phyloP scores from a whole-genome alignment of 805 yeast species.

The Cyberlindnera veronae region DNA sequence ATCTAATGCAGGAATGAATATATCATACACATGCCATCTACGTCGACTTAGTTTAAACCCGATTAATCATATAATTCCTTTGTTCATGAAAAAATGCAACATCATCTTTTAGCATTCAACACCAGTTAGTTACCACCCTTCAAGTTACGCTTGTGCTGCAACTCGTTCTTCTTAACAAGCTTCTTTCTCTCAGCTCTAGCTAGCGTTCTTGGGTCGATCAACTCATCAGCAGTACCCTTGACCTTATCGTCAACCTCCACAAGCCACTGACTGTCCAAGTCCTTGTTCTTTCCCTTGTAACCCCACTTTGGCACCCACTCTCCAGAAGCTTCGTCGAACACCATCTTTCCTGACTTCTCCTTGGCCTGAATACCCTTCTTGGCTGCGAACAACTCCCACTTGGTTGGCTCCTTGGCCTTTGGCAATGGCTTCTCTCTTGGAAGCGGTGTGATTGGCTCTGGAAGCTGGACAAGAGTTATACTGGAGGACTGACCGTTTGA shows the following conservation, averaged over 20 bases:
- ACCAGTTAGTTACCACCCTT: slow-evolving; percentile 23
- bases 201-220: slow-evolving; percentile 84
- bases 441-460: slow-evolving; percentile 73
- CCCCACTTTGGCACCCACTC: slow-evolving; percentile 99
- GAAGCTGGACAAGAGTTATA: slow-evolving; percentile 79
- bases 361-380: slow-evolving; percentile 92
- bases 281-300: slow-evolving; percentile 87
- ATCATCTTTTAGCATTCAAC: not conserved
- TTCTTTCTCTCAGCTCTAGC: slow-evolving; percentile 79
- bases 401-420: slow-evolving; percentile 85
- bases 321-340: slow-evolving; percentile 82
- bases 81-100: slow-evolving; percentile 1
- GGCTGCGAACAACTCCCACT: slow-evolving; percentile 96
- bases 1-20: slow-evolving; percentile 4
- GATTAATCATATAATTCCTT: too few species aligned
- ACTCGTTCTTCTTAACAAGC: slow-evolving; percentile 77
- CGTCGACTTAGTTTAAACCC: too few species aligned
- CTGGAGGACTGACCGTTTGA: slow-evolving; percentile 60
- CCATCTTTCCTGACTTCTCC: slow-evolving; percentile 84
- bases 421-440: slow-evolving; percentile 97
- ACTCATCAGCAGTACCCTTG: slow-evolving; percentile 54
- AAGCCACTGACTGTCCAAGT: slow-evolving; percentile 86
- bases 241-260: slow-evolving; percentile 86
- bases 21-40: too few species aligned
- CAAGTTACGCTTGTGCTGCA: slow-evolving; percentile 81